Evolutionary conservation across 306 rosid species (phyloP), one percentile per base, ranked within the genome.

Genomic region (Rosa persica): DNA sequence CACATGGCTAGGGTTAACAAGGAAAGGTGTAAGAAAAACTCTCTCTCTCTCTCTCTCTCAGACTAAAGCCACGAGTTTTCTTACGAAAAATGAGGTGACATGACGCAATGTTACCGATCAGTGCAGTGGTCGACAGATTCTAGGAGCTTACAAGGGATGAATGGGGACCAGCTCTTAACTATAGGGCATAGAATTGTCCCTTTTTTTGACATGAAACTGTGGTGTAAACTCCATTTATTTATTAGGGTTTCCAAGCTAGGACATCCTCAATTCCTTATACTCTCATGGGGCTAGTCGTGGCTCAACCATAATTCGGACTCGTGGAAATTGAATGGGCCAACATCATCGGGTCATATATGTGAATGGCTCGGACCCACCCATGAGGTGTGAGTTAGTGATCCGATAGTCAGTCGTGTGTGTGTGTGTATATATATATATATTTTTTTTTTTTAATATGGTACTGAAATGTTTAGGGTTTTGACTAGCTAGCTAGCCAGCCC

Each of bases 211-310:
- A 4, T 76, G 67, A 77, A 43, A 82, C 15, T 25, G 89, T 85
- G 83, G 94, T 89, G 85, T 88, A 78, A 57, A 60, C 75, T 79
- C 61, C 86, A 88, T 84, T 86, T 79, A 84, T 67, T 70, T 79
- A 84, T 67, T 70, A 74, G 79, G 48, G 70, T 80, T 49, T 17
- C 58, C 1, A 17, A 52, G 19, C 23, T 52, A 52, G 58, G 58
- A 23, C 20, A 52, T 7, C 58, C 57, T 30, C 36, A 30, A 30
- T 30, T 30, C 46, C 46, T 39, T 39, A 39, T 39, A n/a, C n/a
- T n/a, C n/a, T 30, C 36, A 3, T 30, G 2, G 36, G 44, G 44
- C 44, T 7, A 58, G 27, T 83, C 80, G 83, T 80, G 90, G 76
- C 81, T 77, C 77, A 44, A 76, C 79, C 85, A 72, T 79, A 66